phyloP scores from a whole-genome alignment of 1,284 basidiomycete genomes.

The Ceratobasidium sp. region DNA sequence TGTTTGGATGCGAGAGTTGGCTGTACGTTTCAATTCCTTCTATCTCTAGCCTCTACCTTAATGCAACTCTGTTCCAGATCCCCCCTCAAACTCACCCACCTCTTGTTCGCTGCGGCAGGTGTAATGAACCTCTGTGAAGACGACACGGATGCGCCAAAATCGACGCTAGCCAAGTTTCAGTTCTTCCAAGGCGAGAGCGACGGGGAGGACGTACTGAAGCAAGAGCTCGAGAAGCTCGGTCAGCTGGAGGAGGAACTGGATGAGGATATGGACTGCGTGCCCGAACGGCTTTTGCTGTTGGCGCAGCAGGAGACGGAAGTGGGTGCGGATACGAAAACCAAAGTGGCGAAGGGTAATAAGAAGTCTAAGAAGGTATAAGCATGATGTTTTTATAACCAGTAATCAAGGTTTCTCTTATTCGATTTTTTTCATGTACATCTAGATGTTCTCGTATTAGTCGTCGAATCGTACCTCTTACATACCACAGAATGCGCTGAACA shows the following conservation, averaged over 20 bases:
- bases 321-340: neutral
- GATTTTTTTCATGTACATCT: too few species aligned
- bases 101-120: slow-evolving; percentile 22
- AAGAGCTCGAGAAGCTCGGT: neutral
- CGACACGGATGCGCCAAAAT: slow-evolving; percentile 8
- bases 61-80: neutral
- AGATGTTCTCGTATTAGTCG: too few species aligned
- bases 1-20: slow-evolving; percentile 35
- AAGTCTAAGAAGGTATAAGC: too few species aligned
- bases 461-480: too few species aligned
- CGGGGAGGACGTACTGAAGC: neutral
- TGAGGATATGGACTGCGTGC: neutral
- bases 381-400: too few species aligned
- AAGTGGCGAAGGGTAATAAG: too few species aligned
- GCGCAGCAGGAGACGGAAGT: neutral
- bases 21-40: neutral
- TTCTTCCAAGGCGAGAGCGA: slow-evolving; percentile 29
- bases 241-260: slow-evolving; percentile 3
- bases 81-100: slow-evolving; percentile 23
- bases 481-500: too few species aligned
- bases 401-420: too few species aligned
- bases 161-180: neutral
- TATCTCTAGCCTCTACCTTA: neutral
- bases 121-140: neutral
- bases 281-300: slow-evolving; percentile 4